Percentiles rank a stretch among this genome's conserved stretches.
Conservation (phyloP, 805 yeast genomes). For the Suhomyces sp. region DNA sequence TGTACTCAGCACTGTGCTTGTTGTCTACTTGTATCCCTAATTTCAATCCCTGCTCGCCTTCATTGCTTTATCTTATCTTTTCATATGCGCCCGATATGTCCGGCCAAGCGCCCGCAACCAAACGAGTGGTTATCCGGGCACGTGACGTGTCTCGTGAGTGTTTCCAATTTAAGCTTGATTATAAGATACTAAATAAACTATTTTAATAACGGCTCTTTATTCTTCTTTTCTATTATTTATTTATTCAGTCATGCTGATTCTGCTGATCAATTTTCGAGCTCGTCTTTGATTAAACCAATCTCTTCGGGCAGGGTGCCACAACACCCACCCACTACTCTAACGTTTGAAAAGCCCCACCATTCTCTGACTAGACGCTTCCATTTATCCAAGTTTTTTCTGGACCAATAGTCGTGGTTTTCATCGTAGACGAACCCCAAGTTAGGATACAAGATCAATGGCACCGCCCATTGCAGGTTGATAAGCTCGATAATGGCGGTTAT, state of each 20-base stretch:
- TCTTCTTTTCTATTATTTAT: too few relatives aligned
- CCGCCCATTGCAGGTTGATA: conserved; percentile 16
- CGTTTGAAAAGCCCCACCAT: conserved; percentile 42
- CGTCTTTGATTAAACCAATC: conserved; percentile 16
- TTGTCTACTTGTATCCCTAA: too few relatives aligned
- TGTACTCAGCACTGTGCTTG: too few relatives aligned
- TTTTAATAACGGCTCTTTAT: too few relatives aligned
- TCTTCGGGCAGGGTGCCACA: conserved; percentile 65
- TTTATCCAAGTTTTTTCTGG: conserved; percentile 16
- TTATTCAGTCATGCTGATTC: too few relatives aligned
- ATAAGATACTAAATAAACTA: too few relatives aligned
- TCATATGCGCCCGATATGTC: background rate
- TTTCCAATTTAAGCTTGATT: too few relatives aligned
- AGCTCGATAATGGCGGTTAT: conserved; percentile 41
- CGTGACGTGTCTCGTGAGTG: background rate
- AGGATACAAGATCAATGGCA: conserved; percentile 62
- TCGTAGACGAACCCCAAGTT: conserved; percentile 72
- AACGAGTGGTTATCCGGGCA: background rate
- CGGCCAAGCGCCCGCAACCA: background rate
- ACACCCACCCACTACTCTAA: conserved; percentile 67
- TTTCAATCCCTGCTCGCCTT: too few relatives aligned
- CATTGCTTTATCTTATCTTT: background rate
- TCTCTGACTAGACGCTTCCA: conserved; percentile 40
- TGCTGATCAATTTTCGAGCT: too few relatives aligned
- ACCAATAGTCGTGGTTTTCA: conserved; percentile 35